Evolutionary conservation across 352 stramenopile species (phyloP), one percentile per base, ranked within the genome.

Genomic region (Phytopythium mirpurense): DNA sequence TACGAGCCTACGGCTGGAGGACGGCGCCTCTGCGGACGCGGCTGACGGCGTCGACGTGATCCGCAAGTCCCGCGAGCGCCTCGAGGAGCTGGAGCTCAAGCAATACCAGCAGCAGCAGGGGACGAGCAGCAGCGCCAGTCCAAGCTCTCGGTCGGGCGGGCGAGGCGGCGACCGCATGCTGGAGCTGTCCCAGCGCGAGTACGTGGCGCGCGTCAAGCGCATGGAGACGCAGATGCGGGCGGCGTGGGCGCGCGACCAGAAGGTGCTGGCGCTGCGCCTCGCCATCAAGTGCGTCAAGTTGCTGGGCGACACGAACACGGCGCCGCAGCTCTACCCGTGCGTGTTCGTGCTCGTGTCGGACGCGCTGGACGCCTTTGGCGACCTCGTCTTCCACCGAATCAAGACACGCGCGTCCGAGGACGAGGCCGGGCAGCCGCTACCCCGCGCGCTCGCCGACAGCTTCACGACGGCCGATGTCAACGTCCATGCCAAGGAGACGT

Each of bases 251-350:
- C 74, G 85, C 16, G 91, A 96, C 31, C 71, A 95, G 36, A 94
- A 95, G 48, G 90, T 97, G 3, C 62, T 83, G 29, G 83, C 85
- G 2, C 75, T 97, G 8, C 90, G 93, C 5, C 85, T 97, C 54
- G 83, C 89, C 1, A 96, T 97, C 58, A 94, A 97, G 60, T 85
- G 83, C 46, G 77, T 96, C 10, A 97, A 96, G 53, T 64, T 96
- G 10, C 63, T 97, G 2, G 78, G 74, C 0, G 86, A 97, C 60
- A 89, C 73, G 1, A 67, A 68, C 26, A 89, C 69, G 5, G 74
- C 85, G 15, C 84, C 86, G 24, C 68, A 89, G 47, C 65, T 96
- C 56, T 97, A 97, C 44, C 90, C 90, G 11, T 88, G 78, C 45
- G 75, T 94, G 53, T 97, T 96, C 63, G 86, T 95, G 16, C 60